Evolutionary conservation across 495 filamentous ascomycete species (phyloP), one percentile per base, ranked within the genome.

Genomic region (Penicillium canescens): DNA sequence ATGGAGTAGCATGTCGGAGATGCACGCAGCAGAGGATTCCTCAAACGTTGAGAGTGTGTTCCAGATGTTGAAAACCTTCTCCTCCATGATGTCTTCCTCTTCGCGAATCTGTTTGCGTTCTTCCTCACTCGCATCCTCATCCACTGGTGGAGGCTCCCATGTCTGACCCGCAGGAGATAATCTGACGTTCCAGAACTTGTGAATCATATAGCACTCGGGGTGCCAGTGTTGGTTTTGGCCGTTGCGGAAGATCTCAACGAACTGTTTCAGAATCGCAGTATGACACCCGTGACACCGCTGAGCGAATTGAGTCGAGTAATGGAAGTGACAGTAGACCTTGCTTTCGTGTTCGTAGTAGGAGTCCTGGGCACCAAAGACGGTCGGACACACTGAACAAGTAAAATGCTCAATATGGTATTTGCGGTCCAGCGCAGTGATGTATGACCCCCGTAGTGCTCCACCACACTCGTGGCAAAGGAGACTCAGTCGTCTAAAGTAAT

Each of bases 331-430:
- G 67, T 96, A 99, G 10, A 99, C 94, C 53, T 90, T 88, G 50
- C 91, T 86, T 58, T 97, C 92, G 55, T 99, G 95, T 64, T 99
- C 95, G 68, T 99, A 99, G 68, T 99, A 99, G 57, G 91, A 96
- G 71, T 99, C 95, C 61, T 94, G 89, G 10, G 95, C 94, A 37
- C 95, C 95, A 66, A 99, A 99, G 1, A 99, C 90, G 0, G 93
- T 96, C 5, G 93, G 91, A 68, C 95, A 99, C 46, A 96, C 86
- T 13, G 92, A 96, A 70, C 95, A 99, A 26, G 95, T 99, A 66
- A 99, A 99, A 72, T 99, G 95, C 61, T 98, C 94, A 54, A 99
- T 95, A 67, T 99, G 95, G 65, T 98, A 99, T 71, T 99, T 99
- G 45, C 89, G 87, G 56, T 99, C 95, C 33, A 98, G 80, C 7